Percentiles rank a stretch among this genome's conserved stretches.
Evolutionary conservation across 345 rosid species (phyloP).

Genomic region (Camelina sativa): DNA sequence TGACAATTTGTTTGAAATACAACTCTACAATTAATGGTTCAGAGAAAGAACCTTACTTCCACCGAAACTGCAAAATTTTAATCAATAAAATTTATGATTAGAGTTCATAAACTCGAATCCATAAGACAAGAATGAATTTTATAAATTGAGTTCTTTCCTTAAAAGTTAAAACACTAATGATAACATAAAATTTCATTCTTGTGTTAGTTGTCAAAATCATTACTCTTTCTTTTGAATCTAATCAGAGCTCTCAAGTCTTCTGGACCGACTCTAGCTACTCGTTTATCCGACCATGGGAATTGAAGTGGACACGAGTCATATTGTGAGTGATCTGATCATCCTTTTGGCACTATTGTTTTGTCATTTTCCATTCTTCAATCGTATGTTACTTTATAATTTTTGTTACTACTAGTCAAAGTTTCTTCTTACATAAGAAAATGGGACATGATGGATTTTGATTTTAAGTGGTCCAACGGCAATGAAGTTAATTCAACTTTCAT

Average conservation of each 20-base stretch:
- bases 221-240: too few relatives aligned
- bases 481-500: background rate
- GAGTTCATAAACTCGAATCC: background rate
- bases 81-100: background rate
- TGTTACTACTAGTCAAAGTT: background rate
- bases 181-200: too few relatives aligned
- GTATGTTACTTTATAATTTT: background rate
- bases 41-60: background rate
- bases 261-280: background rate
- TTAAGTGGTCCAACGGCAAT: constrained; percentile 1
- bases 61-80: background rate
- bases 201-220: too few relatives aligned
- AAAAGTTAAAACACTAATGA: too few relatives aligned
- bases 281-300: background rate
- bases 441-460: constrained; percentile 3
- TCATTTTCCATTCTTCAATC: background rate
- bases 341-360: background rate
- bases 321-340: background rate
- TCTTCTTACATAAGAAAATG: background rate
- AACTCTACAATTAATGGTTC: background rate
- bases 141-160: background rate
- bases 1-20: background rate
- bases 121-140: background rate
- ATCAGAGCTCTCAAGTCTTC: background rate
- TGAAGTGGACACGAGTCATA: background rate